These are phyloP conservation scores for Penicillium sp. DNA, from an alignment of 2,329 filamentous ascomycete species.

Conservation along the genomic window DNA sequence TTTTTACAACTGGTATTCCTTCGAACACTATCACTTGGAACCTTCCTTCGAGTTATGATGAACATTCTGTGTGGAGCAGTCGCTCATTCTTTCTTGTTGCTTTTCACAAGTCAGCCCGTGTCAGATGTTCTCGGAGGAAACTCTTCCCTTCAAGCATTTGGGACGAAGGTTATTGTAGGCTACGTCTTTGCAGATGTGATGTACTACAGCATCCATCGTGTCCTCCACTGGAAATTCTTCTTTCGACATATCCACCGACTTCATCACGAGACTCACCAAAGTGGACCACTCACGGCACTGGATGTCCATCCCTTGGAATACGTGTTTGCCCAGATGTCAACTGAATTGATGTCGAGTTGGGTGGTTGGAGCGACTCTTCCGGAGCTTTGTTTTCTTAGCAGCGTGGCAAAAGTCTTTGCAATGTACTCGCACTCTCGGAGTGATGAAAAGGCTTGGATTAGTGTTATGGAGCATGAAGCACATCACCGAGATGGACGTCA, in stretches of 20 bases:
- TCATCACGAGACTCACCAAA: slow-evolving; percentile 1
- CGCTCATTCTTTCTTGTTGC: background rate
- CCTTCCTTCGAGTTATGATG: background rate
- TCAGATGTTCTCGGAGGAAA: background rate
- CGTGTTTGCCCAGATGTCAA: slow-evolving; percentile 1
- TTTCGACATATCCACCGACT: background rate
- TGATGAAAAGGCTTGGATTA: slow-evolving; percentile 1
- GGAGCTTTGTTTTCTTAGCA: slow-evolving; percentile 3
- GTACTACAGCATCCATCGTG: background rate
- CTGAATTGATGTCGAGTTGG: slow-evolving; percentile 4
- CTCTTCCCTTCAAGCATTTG: background rate
- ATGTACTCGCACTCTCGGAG: slow-evolving; percentile 2
- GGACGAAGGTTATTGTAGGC: background rate
- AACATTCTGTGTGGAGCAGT: background rate
- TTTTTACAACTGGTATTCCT: background rate
- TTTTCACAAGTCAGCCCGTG: background rate
- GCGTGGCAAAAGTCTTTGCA: slow-evolving; percentile 3
- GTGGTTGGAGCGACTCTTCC: slow-evolving; percentile 4
- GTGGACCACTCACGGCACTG: background rate
- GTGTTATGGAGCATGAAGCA: slow-evolving; percentile 7
- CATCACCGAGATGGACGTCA: slow-evolving; percentile 2
- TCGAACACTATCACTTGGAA: background rate
- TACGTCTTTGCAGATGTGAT: slow-evolving; percentile 1
- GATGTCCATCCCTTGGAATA: slow-evolving; percentile 1
- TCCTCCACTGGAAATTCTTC: slow-evolving; percentile 2